These are phyloP conservation scores for Ormosia semicastrata DNA, from an alignment of 306 rosid genomes.

Conservation along the genomic window DNA sequence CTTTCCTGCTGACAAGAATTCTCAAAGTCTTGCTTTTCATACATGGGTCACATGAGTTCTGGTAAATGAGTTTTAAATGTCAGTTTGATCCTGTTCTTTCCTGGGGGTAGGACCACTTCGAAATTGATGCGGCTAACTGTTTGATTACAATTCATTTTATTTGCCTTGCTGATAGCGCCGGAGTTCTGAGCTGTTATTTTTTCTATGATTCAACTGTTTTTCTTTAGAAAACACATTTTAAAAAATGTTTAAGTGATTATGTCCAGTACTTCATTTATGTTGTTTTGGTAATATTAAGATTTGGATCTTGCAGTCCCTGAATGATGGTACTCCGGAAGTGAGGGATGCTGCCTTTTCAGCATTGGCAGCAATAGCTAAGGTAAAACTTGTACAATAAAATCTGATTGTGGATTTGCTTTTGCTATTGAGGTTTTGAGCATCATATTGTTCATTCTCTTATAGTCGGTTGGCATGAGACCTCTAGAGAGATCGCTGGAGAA, in stretches of 20 bases:
- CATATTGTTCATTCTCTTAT: conserved; percentile 25
- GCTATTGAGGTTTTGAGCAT: conserved; percentile 20
- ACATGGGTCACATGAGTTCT: background rate
- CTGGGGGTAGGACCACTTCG: background rate
- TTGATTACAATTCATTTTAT: background rate
- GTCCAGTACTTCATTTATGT: background rate
- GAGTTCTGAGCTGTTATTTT: background rate
- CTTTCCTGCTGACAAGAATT: too few relatives aligned
- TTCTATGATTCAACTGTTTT: background rate
- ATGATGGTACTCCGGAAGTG: conserved; percentile 96
- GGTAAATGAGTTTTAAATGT: background rate
- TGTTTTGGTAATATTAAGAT: background rate
- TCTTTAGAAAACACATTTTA: background rate
- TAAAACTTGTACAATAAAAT: conserved; percentile 25
- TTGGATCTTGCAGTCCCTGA: conserved; percentile 65
- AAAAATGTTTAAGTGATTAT: background rate
- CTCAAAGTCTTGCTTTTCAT: background rate
- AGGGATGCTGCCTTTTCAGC: conserved; percentile 98
- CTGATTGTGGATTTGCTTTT: conserved; percentile 2
- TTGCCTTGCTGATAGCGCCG: background rate
- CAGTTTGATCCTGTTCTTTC: background rate
- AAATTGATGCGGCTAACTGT: background rate
- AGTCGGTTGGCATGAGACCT: conserved; percentile 99
- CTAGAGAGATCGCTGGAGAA: conserved; percentile 90
- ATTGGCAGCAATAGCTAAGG: conserved; percentile 96